Evolutionary conservation across 1,284 basidiomycete species (phyloP), one percentile per base, ranked within the genome.

Genomic region (Agroathelia rolfsii): DNA sequence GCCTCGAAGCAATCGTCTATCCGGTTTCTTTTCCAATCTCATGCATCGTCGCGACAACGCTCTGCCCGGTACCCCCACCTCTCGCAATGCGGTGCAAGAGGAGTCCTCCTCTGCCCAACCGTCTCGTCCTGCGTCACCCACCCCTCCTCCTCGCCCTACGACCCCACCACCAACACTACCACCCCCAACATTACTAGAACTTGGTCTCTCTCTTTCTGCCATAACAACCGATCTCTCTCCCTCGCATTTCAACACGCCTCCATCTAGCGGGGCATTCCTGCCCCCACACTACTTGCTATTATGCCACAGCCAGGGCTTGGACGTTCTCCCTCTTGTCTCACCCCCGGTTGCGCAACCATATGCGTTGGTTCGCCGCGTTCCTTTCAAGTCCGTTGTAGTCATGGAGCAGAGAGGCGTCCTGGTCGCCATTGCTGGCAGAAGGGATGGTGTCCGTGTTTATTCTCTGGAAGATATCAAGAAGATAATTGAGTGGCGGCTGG

Each of bases 351-450:
- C 66, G 5, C 77, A 80, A 45, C 80, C 84, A 7, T 86, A 83
- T 53, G 75, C 84, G 5, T 64, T 87, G 24, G 76, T 87, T 13
- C 71, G 83, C 17, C 66, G 83, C 33, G 81, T 85, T 26, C 66
- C 69, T 25, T 87, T 87, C 56, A 86, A 85, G 50, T 75, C 70
- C 37, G 76, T 87, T n/a, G 79, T 87, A 1, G 76, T 87, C 11
- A 87, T 87, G 83, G 84, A 87, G 46, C 81, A 87, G 46, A 74
- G 84, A 20, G 83, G 82, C 6, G 83, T 87, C 2, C 59, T 87
- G 13, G 83, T 87, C 9, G 83, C 84, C 11, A 85, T 87, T 41
- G 84, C 84, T 9, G 83, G 83, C 10, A 61, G 83, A 39, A 61
- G 83, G 44, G 82, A 87, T 43, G 83, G 84, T 3, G 83, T 87